These are phyloP conservation scores for Peniophora sp. DNA, from an alignment of 1,284 basidiomycete genomes.

Conservation along the genomic window DNA sequence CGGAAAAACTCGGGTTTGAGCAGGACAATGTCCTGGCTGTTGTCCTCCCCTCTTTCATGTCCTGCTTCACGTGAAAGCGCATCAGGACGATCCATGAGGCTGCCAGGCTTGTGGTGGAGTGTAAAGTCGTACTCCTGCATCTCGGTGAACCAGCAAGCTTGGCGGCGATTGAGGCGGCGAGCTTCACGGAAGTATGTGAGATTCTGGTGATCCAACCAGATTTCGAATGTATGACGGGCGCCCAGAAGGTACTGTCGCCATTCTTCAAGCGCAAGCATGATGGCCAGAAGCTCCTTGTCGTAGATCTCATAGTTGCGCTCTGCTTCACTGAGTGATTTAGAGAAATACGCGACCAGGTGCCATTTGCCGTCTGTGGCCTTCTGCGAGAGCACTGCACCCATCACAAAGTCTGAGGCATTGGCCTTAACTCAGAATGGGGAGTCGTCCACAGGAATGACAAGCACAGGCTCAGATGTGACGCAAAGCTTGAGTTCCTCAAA, in stretches of 20 bases:
- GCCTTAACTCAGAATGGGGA: not conserved
- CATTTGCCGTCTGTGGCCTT: constrained; percentile 7
- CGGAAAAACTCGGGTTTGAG: constrained; percentile 13
- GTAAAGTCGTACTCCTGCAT: not conserved
- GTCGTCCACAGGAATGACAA: no score
- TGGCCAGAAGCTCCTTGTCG: constrained; percentile 30
- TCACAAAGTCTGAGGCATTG: constrained; percentile 7
- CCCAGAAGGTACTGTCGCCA: constrained; percentile 26
- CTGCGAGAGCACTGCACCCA: constrained; percentile 9
- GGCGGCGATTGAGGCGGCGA: constrained; percentile 15
- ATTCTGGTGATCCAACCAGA: constrained; percentile 23
- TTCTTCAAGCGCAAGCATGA: constrained; percentile 19
- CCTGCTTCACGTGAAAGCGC: not conserved
- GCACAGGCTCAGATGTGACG: not conserved
- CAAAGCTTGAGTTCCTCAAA: constrained; percentile 1
- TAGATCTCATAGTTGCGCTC: constrained; percentile 27
- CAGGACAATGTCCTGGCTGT: not conserved
- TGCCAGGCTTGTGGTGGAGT: not conserved
- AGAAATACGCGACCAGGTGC: constrained; percentile 6
- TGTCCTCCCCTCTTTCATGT: not conserved
- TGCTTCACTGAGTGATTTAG: constrained; percentile 16
- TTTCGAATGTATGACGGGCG: constrained; percentile 8
- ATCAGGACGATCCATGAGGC: not conserved
- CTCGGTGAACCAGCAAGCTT: constrained; percentile 21
- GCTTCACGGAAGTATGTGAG: constrained; percentile 20